These are phyloP conservation scores for Exophiala lecanii-corni DNA, from an alignment of 2,329 filamentous ascomycete genomes.

Conservation along the genomic window DNA sequence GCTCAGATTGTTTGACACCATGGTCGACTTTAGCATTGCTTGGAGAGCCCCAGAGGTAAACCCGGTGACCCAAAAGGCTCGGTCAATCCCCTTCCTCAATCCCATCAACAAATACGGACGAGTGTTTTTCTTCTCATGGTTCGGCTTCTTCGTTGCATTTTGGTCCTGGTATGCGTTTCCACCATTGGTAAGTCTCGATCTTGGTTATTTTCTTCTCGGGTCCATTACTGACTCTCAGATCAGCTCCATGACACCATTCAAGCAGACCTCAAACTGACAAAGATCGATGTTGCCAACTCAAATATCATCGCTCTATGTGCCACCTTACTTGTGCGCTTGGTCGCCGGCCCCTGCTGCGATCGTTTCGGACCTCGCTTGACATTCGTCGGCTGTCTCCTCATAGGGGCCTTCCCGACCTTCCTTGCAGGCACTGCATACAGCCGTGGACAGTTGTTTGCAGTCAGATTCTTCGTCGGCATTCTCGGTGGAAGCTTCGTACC, in stretches of 20 bases:
- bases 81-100: constrained; percentile 74
- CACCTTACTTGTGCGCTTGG: constrained; percentile 69
- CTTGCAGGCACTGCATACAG: constrained; percentile 72
- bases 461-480: constrained; percentile 43
- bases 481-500: constrained; percentile 42
- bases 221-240: not conserved
- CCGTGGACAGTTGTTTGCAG: constrained; percentile 47
- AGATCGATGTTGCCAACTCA: constrained; percentile 74
- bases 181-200: constrained; percentile 59
- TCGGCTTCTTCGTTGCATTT: constrained; percentile 82
- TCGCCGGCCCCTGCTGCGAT: constrained; percentile 82
- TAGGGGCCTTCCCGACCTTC: constrained; percentile 75
- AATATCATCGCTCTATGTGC: constrained; percentile 79
- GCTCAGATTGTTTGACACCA: constrained; percentile 1
- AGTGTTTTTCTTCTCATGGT: constrained; percentile 86
- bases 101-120: constrained; percentile 73
- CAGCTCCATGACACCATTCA: constrained; percentile 71
- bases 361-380: constrained; percentile 74
- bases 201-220: constrained; percentile 21
- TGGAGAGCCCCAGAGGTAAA: constrained; percentile 65
- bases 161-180: constrained; percentile 90
- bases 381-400: constrained; percentile 71
- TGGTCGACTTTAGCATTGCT: constrained; percentile 13
- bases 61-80: constrained; percentile 77
- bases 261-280: constrained; percentile 67